Evolutionary conservation across 306 rosid genomes (phyloP).

Genomic region (Geum urbanum): DNA sequence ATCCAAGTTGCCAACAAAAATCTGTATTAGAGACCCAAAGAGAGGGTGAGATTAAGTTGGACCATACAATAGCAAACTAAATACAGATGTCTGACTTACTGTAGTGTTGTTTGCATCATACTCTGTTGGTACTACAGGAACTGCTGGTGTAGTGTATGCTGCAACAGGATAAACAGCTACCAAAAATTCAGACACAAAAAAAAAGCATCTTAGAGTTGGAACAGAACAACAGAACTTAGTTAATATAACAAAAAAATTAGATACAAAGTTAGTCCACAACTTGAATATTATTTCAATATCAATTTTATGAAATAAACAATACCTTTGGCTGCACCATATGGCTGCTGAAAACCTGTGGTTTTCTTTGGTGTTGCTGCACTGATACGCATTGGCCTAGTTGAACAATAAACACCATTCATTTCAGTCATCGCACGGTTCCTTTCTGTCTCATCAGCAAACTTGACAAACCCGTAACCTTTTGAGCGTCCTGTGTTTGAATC

Average conservation of each 20-base stretch:
- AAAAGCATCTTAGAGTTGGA: constrained; percentile 3
- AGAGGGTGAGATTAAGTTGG: constrained; percentile 22
- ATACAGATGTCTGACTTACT: constrained; percentile 39
- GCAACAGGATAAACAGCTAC: constrained; percentile 61
- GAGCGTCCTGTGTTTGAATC: constrained; percentile 84
- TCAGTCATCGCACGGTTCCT: constrained; percentile 89
- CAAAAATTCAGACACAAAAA: constrained; percentile 3
- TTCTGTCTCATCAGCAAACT: constrained; percentile 74
- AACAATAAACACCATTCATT: constrained; percentile 87
- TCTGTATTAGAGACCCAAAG: constrained; percentile 32
- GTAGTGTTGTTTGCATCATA: constrained; percentile 79
- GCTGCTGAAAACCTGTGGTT: constrained; percentile 59
- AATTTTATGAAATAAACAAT: background rate
- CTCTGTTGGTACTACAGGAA: constrained; percentile 43
- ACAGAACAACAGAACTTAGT: background rate
- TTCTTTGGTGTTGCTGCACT: constrained; percentile 90
- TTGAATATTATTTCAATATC: background rate
- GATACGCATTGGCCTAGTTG: constrained; percentile 87
- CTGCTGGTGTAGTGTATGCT: constrained; percentile 61
- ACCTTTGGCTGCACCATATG: constrained; percentile 58
- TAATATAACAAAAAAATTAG: background rate
- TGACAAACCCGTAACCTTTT: constrained; percentile 89
- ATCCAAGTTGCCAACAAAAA: constrained; percentile 88
- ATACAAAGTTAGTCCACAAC: background rate
- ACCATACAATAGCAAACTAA: constrained; percentile 4